Percentiles rank a stretch among this genome's conserved stretches.
Conservation (phyloP, 257 asterid genomes). For the Solanum lycopersicoides region DNA sequence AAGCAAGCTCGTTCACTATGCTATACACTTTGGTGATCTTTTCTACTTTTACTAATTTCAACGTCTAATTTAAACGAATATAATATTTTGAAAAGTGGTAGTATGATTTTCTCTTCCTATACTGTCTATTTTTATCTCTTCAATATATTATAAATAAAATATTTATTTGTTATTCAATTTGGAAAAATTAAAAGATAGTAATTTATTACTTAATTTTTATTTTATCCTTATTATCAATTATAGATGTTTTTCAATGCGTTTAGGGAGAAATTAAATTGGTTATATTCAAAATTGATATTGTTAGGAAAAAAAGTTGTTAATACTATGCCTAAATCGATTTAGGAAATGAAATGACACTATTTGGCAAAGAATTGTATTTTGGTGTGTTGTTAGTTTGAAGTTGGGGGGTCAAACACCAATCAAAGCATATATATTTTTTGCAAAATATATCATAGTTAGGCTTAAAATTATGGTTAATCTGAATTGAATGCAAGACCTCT, state of each 20-base stretch:
- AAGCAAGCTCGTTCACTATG: rapidly evolving
- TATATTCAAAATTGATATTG: too few species aligned
- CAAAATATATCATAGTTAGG: not conserved
- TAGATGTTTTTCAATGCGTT: too few species aligned
- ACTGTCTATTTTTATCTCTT: too few species aligned
- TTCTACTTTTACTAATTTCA: too few species aligned
- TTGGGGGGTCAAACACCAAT: not conserved
- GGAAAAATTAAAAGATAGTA: too few species aligned
- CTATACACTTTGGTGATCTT: not conserved
- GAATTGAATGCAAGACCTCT: not conserved
- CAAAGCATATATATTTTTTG: not conserved
- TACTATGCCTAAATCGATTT: too few species aligned
- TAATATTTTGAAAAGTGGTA: not conserved
- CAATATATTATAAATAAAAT: too few species aligned
- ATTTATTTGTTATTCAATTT: too few species aligned
- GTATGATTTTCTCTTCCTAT: not conserved
- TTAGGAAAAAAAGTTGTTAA: rapidly evolving
- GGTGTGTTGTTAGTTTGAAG: not conserved
- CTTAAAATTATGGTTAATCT: too few species aligned
- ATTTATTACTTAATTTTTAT: too few species aligned
- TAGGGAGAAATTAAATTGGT: too few species aligned
- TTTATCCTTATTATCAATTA: too few species aligned
- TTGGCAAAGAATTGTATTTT: not conserved
- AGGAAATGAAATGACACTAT: not conserved
- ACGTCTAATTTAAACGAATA: not conserved